Conservation (phyloP, 1,284 basidiomycete genomes). For the Hemileia vastatrix region DNA sequence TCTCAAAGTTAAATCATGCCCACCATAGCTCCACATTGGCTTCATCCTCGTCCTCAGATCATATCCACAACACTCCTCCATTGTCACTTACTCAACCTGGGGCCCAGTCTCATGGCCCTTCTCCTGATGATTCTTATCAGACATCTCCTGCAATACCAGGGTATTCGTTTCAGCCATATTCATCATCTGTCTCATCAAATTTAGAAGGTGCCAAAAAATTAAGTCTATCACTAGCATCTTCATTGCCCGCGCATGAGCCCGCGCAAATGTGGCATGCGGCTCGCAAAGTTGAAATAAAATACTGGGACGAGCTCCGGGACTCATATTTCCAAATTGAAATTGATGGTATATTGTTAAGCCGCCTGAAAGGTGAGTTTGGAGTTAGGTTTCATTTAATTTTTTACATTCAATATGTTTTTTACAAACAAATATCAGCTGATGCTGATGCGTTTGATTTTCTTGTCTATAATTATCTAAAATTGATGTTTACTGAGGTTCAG, state of each 20-base stretch:
- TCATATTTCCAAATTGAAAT: conserved; percentile 14
- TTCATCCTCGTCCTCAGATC: too few relatives aligned
- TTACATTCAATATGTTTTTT: neutral
- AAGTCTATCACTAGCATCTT: too few relatives aligned
- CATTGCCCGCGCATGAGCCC: conserved; percentile 6
- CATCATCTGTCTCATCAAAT: neutral
- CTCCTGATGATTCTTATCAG: neutral
- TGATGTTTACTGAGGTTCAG: conserved; percentile 10
- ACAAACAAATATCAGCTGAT: neutral
- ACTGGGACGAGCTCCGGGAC: conserved; percentile 18
- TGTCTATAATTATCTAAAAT: neutral
- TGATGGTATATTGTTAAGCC: conserved; percentile 5
- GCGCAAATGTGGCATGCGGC: neutral
- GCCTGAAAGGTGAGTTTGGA: conserved; percentile 4
- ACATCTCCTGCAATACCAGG: neutral
- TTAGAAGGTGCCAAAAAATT: too few relatives aligned
- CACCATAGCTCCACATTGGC: too few relatives aligned
- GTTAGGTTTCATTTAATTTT: neutral
- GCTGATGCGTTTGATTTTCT: neutral
- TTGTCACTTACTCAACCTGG: too few relatives aligned
- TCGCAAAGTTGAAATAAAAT: conserved; percentile 9
- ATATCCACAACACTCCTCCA: too few relatives aligned
- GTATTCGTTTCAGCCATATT: neutral
- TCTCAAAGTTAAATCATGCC: too few relatives aligned
- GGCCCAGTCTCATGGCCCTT: neutral